Base-by-base conservation (phyloP, 257 asterid species). In the Petunia secreta region DNA sequence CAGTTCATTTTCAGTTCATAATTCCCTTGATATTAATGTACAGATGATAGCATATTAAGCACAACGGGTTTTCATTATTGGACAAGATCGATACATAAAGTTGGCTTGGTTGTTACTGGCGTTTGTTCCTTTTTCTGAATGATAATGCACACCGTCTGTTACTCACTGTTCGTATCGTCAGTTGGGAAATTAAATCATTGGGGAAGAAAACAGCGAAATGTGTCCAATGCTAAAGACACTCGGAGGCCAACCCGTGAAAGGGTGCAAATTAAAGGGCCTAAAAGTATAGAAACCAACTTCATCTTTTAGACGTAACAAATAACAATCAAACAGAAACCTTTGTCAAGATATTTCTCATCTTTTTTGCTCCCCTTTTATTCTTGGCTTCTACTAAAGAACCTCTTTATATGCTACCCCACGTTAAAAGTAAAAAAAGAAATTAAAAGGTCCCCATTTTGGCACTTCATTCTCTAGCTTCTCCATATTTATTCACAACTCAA, bases 161-260 rank as follows among this genome's bases (percentile, higher is more conserved):
- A 44, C 57, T 68, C 75, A 25, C 25, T 25, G 25, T 25, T 25
- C 25, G 25, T 25, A 25, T 25, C 25, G 25, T 25, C 25, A 25
- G 25, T 25, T 25, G 25, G 25, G 25, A 25, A 25, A 25, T 25
- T 25, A 25, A 25, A 25, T 25, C 25, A 25, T 25, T 8, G 8
- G 75, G 8, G 57, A 68, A 44, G 57, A n/a, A 68, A 44, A 68
- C n/a, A 68, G 2, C n/a, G 8, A 44, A 68, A 43, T 8, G 57
- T 68, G 40, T 43, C 75, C 13, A 67, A 40, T 40, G 41, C 52
- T 41, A 14, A 25, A 66, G 36, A 65, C 74, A 44, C 57, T 8
- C 13, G 16, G 53, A 68, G 76, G 75, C 39, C 39, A 67, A 67
- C 58, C 76, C 76, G 76, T 68, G 58, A 44, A 43, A 44, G 58